Base-by-base conservation (phyloP, 371 early-diverging fungal genomes). In the Mucor velutinosus region DNA sequence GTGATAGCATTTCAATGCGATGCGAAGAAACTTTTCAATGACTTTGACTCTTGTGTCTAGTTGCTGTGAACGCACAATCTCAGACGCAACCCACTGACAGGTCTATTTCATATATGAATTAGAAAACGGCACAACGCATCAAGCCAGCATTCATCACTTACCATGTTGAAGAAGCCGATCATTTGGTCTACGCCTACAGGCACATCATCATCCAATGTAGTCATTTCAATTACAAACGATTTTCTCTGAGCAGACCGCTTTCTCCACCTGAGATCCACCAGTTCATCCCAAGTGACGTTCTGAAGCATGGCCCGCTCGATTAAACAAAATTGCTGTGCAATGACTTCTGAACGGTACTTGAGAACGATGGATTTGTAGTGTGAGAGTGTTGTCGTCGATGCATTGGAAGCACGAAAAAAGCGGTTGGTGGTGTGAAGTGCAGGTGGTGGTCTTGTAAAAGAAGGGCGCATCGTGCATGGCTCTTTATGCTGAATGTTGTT, bases 1-100 rank as follows among this genome's bases (percentile, higher is more conserved):
- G 23, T 86, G 88, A 49, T 84, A 81, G 27, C 88, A 88, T 76
- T 88, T 86, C 74, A 79, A 58, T 11, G 85, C 82, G 25, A 84
- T 76, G 0, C 82, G 81, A 45, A 84, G 80, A 47, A 79, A 80
- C 49, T 84, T 84, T 62, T 82, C 82, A 45, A 84, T 76, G 11
- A 79, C 76, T 30, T 66, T 71, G 7, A 76, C 74, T 7, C 85
- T 70, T 32, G 56, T 70, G 23, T 79, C 82, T 7, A 79, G 14
- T 0, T 73, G 71, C 23, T 66, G 64, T 15, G 76, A 71, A 10
- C 66, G 69, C 7, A 82, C 82, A 35, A 84, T 74, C 68, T 84
- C 85, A 4, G 78, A 84, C 2, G 82, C 72, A 12, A 84, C 80
- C 85, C 85, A 84, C 58, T 80, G 77, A 25, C 81, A 82, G 0